phyloP scores from a whole-genome alignment of 1,284 basidiomycete species.

The Stygiomarasmius scandens region DNA sequence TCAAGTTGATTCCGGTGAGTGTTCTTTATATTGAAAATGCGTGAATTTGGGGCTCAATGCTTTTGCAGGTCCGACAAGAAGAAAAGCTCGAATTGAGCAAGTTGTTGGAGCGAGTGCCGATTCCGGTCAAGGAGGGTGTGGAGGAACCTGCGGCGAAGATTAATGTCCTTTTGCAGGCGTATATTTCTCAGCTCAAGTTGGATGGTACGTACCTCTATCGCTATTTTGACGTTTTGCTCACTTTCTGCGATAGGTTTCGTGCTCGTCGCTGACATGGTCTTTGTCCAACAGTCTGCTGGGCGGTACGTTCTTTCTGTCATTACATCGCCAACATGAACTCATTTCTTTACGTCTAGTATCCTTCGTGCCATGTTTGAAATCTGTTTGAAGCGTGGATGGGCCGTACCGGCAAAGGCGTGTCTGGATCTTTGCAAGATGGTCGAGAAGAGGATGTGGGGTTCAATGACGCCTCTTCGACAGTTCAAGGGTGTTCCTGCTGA shows the following conservation, averaged over 20 bases:
- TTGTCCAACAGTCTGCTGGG: constrained; percentile 89
- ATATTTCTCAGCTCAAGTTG: constrained; percentile 93
- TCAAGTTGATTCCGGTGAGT: constrained; percentile 89
- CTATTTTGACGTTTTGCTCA: background rate
- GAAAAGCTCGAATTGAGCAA: constrained; percentile 94
- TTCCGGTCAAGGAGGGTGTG: constrained; percentile 96
- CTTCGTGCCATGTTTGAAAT: constrained; percentile 98
- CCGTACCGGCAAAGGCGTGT: constrained; percentile 87
- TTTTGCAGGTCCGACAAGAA: constrained; percentile 57
- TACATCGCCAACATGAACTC: background rate
- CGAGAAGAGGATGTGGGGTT: constrained; percentile 93
- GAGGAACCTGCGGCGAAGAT: constrained; percentile 98
- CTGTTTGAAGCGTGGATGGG: constrained; percentile 98
- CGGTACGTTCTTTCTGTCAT: constrained; percentile 44
- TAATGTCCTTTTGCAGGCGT: constrained; percentile 95
- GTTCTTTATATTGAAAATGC: background rate
- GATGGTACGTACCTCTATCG: constrained; percentile 56
- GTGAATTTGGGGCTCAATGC: constrained; percentile 17
- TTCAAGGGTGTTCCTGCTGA: constrained; percentile 90
- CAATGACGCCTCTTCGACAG: constrained; percentile 96
- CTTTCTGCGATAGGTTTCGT: constrained; percentile 68
- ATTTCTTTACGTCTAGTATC: constrained; percentile 58
- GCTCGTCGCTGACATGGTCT: constrained; percentile 98
- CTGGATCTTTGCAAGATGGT: constrained; percentile 98
- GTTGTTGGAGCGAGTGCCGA: constrained; percentile 92